Evolutionary conservation across 345 rosid genomes (phyloP).

Genomic region (Anastatica hierochuntica): DNA sequence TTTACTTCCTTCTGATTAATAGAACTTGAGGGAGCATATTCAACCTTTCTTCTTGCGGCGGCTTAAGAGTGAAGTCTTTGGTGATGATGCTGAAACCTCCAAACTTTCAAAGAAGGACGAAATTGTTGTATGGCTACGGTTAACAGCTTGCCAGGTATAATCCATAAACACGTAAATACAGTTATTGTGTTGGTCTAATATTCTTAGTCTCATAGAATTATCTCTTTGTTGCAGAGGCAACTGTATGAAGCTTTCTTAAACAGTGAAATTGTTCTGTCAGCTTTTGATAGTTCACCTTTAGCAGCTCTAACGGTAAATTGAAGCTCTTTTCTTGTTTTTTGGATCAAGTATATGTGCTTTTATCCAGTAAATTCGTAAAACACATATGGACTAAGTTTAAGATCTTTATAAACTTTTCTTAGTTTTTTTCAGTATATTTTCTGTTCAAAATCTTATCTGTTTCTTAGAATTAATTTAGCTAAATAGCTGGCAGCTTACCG

Average conservation of each 20-base stretch:
- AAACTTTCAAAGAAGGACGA: slow-evolving; percentile 85
- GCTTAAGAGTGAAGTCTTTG: slow-evolving; percentile 75
- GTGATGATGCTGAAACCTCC: slow-evolving; percentile 40
- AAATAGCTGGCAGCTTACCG: background rate
- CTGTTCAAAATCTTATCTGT: slow-evolving; percentile 3
- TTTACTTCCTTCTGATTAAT: slow-evolving; percentile 5
- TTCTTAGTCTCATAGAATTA: slow-evolving; percentile 3
- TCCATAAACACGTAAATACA: background rate
- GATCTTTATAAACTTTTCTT: slow-evolving; percentile 2
- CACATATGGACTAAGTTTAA: background rate
- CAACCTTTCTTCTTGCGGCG: slow-evolving; percentile 94
- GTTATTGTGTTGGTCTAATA: slow-evolving; percentile 5
- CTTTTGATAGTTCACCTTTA: slow-evolving; percentile 92
- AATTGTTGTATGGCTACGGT: slow-evolving; percentile 82
- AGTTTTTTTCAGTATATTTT: too few species aligned
- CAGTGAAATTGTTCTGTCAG: slow-evolving; percentile 86
- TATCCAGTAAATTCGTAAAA: too few species aligned
- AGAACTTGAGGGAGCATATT: slow-evolving; percentile 87
- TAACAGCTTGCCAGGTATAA: slow-evolving; percentile 79
- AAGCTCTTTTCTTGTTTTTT: slow-evolving; percentile 1
- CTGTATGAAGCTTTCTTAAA: slow-evolving; percentile 84
- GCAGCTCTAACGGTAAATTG: slow-evolving; percentile 90
- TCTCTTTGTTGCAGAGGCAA: slow-evolving; percentile 46
- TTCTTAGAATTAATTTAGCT: background rate
- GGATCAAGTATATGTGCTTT: background rate